phyloP scores from a whole-genome alignment of 1,284 basidiomycete species.

The Phellinidium pouzarii region DNA sequence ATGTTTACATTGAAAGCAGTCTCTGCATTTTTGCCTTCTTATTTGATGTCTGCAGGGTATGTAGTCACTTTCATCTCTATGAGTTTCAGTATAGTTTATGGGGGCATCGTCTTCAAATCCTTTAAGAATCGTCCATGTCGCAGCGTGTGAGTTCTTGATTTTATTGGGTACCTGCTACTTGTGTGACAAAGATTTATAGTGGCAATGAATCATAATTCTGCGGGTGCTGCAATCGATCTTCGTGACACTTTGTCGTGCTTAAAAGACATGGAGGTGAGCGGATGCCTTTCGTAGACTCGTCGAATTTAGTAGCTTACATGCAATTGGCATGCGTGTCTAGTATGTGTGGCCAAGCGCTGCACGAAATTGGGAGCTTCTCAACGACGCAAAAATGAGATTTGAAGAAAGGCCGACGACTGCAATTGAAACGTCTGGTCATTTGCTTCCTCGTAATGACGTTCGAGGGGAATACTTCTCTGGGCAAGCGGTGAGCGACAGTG shows the following conservation, averaged over 20 bases:
- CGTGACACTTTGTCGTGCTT: conserved; percentile 61
- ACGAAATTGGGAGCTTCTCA: conserved; percentile 62
- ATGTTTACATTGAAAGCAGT: conserved; percentile 34
- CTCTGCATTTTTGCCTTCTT: conserved; percentile 61
- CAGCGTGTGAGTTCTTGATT: conserved; percentile 48
- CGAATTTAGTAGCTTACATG: background rate
- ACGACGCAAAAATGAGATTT: conserved; percentile 57
- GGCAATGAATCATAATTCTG: conserved; percentile 51
- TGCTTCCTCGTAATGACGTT: background rate
- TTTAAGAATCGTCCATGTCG: conserved; percentile 73
- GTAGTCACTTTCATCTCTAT: background rate
- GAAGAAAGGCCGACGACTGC: conserved; percentile 32
- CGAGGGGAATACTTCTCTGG: background rate
- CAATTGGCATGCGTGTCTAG: conserved; percentile 20
- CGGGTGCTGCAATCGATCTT: conserved; percentile 61
- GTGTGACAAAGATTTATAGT: conserved; percentile 35
- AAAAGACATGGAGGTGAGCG: conserved; percentile 62
- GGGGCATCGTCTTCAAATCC: no score
- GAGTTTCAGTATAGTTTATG: no score
- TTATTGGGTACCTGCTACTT: background rate
- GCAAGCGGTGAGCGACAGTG: background rate
- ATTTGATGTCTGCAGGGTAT: conserved; percentile 70
- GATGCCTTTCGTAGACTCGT: background rate
- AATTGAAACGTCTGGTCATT: background rate
- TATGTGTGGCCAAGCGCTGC: conserved; percentile 66